These are phyloP conservation scores for Lentinula detonsa DNA, from an alignment of 768 basidiomycete genomes.

Conservation along the genomic window DNA sequence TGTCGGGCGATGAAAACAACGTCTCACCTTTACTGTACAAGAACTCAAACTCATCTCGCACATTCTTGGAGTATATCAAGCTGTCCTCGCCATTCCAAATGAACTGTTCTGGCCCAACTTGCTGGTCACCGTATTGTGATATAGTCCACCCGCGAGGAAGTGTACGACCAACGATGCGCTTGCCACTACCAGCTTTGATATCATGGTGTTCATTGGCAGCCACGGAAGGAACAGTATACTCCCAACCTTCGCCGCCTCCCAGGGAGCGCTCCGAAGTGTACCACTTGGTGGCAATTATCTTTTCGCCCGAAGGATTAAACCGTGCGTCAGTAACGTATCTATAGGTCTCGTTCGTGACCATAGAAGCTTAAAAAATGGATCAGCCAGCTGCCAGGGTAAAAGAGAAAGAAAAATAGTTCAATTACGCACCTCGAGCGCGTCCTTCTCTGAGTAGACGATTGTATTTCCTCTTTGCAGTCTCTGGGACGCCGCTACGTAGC, in stretches of 20 bases:
- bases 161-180: conserved; percentile 46
- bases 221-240: conserved; percentile 48
- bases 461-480: conserved; percentile 27
- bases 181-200: conserved; percentile 41
- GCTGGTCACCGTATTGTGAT: conserved; percentile 57
- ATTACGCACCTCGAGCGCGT: conserved; percentile 22
- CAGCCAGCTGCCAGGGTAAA: neutral
- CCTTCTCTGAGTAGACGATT: conserved; percentile 36
- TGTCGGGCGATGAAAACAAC: neutral
- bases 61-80: conserved; percentile 64
- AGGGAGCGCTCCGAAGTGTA: conserved; percentile 60
- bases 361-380: conserved; percentile 15
- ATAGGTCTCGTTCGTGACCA: conserved; percentile 69
- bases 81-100: conserved; percentile 55
- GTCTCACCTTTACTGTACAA: conserved; percentile 58
- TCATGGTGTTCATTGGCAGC: conserved; percentile 18
- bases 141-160: conserved; percentile 58
- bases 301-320: conserved; percentile 61
- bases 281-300: conserved; percentile 73
- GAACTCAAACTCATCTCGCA: conserved; percentile 43
- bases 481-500: conserved; percentile 29
- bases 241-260: conserved; percentile 72
- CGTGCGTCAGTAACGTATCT: conserved; percentile 65
- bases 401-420: neutral
- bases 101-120: conserved; percentile 70